Conservation (phyloP, 1,284 basidiomycete genomes). For the Butyriboletus pseudospeciosus region DNA sequence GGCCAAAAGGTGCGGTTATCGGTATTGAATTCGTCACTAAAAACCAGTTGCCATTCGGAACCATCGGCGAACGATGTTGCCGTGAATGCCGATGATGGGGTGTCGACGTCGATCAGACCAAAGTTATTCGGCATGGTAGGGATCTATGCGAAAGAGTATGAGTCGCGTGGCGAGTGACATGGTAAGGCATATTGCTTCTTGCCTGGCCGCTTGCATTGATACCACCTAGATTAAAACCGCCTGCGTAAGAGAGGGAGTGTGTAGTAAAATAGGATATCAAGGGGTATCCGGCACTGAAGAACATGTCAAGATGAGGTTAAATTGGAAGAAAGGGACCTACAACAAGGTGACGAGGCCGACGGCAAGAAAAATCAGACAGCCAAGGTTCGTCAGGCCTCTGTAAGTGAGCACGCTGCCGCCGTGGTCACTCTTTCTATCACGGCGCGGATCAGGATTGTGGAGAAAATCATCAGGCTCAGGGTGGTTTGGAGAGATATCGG, state of each 20-base stretch:
- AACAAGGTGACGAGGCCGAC: slow-evolving; percentile 66
- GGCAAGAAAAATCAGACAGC: slow-evolving; percentile 65
- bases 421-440: slow-evolving; percentile 59
- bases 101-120: slow-evolving; percentile 58
- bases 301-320: slow-evolving; percentile 1
- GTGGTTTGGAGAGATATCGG: slow-evolving; percentile 54
- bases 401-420: slow-evolving; percentile 65
- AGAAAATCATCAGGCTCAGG: slow-evolving; percentile 67
- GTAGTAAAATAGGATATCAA: slow-evolving; percentile 66
- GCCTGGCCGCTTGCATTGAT: slow-evolving; percentile 78
- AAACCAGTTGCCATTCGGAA: slow-evolving; percentile 63
- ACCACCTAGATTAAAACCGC: slow-evolving; percentile 77
- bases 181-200: slow-evolving; percentile 7
- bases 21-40: slow-evolving; percentile 86
- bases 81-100: slow-evolving; percentile 45
- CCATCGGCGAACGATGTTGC: slow-evolving; percentile 45
- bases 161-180: background rate
- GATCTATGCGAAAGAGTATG: slow-evolving; percentile 17
- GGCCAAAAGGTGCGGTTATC: slow-evolving; percentile 79
- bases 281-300: slow-evolving; percentile 71
- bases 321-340: slow-evolving; percentile 39
- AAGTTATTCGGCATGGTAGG: slow-evolving; percentile 45
- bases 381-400: slow-evolving; percentile 72
- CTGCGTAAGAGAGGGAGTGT: slow-evolving; percentile 45
- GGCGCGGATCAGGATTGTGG: slow-evolving; percentile 70